Percentiles rank a stretch among this genome's conserved stretches.
These are phyloP conservation scores for Scheffersomyces segobiensis DNA, from an alignment of 1,139 yeast genomes.

Conservation along the genomic window DNA sequence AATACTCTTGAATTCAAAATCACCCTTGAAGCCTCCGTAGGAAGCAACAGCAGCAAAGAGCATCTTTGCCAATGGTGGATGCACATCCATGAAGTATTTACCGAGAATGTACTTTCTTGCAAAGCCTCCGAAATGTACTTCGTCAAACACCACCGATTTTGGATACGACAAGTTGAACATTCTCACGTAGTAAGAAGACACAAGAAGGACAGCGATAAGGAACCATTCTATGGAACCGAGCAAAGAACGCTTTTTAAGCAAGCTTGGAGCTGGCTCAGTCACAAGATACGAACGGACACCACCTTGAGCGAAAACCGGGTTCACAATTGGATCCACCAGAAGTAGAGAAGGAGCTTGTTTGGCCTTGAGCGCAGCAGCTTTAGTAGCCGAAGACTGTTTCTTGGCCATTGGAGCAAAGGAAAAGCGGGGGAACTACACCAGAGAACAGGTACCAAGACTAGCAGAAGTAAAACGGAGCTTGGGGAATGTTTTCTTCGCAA, in stretches of 20 bases:
- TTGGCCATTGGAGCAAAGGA: conserved; percentile 6
- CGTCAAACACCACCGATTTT: conserved; percentile 87
- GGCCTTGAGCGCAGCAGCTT: conserved; percentile 10
- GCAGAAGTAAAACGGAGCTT: not conserved
- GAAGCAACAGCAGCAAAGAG: conserved; percentile 75
- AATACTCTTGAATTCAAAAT: conserved; percentile 68
- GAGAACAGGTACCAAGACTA: not conserved
- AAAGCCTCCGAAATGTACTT: conserved; percentile 81
- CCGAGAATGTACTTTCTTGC: conserved; percentile 75
- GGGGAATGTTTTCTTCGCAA: not conserved
- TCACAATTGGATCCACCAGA: conserved; percentile 29
- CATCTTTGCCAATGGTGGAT: conserved; percentile 92
- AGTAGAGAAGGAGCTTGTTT: conserved; percentile 9
- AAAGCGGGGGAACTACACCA: not conserved
- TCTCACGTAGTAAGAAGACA: conserved; percentile 53
- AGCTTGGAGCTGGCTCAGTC: conserved; percentile 23
- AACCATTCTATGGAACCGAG: conserved; percentile 26
- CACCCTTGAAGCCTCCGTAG: conserved; percentile 76
- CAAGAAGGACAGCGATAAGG: conserved; percentile 48
- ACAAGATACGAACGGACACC: conserved; percentile 27
- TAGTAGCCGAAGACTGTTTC: conserved; percentile 7
- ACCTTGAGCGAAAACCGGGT: conserved; percentile 28
- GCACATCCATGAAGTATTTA: conserved; percentile 84
- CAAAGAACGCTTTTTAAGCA: conserved; percentile 23
- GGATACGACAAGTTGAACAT: conserved; percentile 61